These are phyloP conservation scores for Curvularia eragrostidis DNA, from an alignment of 2,329 filamentous ascomycete species.

Conservation along the genomic window DNA sequence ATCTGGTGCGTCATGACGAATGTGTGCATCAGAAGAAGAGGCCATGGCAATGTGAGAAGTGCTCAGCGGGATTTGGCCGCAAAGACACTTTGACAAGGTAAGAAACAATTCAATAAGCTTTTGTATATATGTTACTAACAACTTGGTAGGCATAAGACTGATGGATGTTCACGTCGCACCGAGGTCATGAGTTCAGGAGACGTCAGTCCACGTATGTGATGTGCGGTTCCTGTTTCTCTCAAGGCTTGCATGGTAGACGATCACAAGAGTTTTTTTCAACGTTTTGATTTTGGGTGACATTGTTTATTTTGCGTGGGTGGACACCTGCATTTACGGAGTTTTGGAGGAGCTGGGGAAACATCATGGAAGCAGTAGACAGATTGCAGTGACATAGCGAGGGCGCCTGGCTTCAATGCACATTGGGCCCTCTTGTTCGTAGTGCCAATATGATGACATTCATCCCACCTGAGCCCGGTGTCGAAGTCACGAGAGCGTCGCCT, in stretches of 20 bases:
- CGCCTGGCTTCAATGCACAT: conserved; percentile 16
- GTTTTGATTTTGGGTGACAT: conserved; percentile 9
- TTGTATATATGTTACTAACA: conserved; percentile 25
- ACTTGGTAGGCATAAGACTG: conserved; percentile 72
- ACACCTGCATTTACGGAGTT: conserved; percentile 29
- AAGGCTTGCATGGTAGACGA: not conserved
- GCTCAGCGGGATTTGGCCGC: conserved; percentile 73
- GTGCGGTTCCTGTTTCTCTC: not conserved
- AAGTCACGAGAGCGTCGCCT: conserved; percentile 3
- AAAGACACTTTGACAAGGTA: conserved; percentile 85
- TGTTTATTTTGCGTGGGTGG: conserved; percentile 14
- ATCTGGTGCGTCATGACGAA: conserved; percentile 66
- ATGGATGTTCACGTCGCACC: conserved; percentile 71
- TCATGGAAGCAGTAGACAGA: conserved; percentile 19
- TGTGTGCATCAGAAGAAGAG: conserved; percentile 76
- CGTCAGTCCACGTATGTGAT: conserved; percentile 10
- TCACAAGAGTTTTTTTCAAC: not conserved
- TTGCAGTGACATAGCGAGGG: conserved; percentile 16
- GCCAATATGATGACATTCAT: conserved; percentile 16
- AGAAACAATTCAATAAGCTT: conserved; percentile 30
- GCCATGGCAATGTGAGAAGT: conserved; percentile 74
- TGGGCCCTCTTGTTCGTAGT: conserved; percentile 7
- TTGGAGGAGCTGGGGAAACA: conserved; percentile 8
- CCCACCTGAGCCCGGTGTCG: not conserved
- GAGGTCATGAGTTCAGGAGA: conserved; percentile 9